Conservation (phyloP, 1,284 basidiomycete genomes). For the Uromyces viciae-fabae region DNA sequence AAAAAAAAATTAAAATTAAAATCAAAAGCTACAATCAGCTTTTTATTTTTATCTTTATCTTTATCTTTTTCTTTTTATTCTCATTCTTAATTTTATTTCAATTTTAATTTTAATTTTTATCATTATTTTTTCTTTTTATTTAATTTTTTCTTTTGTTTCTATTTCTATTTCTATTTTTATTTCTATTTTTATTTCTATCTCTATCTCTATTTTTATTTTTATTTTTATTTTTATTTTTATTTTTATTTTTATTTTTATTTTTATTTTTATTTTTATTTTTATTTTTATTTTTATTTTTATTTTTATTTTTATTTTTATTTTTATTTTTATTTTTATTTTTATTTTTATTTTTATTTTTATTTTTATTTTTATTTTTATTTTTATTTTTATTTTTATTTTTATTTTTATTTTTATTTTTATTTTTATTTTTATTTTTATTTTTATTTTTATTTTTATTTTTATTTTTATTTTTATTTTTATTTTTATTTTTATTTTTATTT, state of each 20-base stretch:
- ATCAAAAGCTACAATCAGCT: no score
- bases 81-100: not conserved
- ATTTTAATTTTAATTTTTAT: not conserved
- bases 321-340: not conserved
- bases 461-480: not conserved
- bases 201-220: not conserved
- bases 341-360: not conserved
- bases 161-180: not conserved
- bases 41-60: not conserved
- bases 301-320: not conserved
- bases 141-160: not conserved
- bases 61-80: not conserved
- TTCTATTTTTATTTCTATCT: not conserved
- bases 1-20: no score
- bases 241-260: conserved; percentile 2
- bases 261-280: not conserved
- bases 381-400: not conserved
- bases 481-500: not conserved
- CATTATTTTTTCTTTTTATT: not conserved
- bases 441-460: not conserved
- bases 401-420: not conserved
- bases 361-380: not conserved
- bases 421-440: not conserved
- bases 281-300: not conserved
- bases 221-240: not conserved